phyloP scores from a whole-genome alignment of 257 asterid species.

The Forsythia viridissima region DNA sequence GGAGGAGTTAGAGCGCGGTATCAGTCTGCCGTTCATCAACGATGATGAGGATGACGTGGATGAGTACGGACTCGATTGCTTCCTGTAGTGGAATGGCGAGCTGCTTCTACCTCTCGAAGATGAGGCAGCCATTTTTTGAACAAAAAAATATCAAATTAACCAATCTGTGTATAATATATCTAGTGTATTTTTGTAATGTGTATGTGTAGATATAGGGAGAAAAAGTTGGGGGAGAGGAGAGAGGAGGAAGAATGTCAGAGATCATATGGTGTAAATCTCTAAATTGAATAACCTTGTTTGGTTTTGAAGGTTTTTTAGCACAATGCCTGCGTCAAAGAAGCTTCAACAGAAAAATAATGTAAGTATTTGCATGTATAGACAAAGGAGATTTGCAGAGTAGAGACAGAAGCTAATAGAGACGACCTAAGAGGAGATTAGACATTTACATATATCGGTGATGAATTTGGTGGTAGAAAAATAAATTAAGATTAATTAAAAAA shows the following conservation, averaged over 20 bases:
- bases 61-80: slow-evolving; percentile 81
- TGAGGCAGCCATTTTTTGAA: slow-evolving; percentile 73
- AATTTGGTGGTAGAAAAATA: no score
- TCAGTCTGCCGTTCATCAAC: slow-evolving; percentile 60
- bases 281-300: slow-evolving; percentile 47
- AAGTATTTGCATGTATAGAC: slow-evolving; percentile 8
- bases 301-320: slow-evolving; percentile 43
- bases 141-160: not conserved
- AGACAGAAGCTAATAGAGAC: slow-evolving; percentile 20
- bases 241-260: slow-evolving; percentile 55
- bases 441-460: no score
- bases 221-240: slow-evolving; percentile 4
- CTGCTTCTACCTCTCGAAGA: slow-evolving; percentile 93
- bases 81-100: slow-evolving; percentile 64
- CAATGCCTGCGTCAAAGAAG: slow-evolving; percentile 40
- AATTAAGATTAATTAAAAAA: no score
- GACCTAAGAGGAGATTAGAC: no score
- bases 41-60: slow-evolving; percentile 88
- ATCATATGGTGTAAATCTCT: slow-evolving; percentile 70
- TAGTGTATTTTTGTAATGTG: not conserved
- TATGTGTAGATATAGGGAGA: slow-evolving; percentile 10
- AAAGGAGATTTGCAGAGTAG: not conserved
- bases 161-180: not conserved
- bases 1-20: slow-evolving; percentile 71
- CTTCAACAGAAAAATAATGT: slow-evolving; percentile 19